These are phyloP conservation scores for Parietaria judaica DNA, from an alignment of 306 rosid species.

Conservation along the genomic window DNA sequence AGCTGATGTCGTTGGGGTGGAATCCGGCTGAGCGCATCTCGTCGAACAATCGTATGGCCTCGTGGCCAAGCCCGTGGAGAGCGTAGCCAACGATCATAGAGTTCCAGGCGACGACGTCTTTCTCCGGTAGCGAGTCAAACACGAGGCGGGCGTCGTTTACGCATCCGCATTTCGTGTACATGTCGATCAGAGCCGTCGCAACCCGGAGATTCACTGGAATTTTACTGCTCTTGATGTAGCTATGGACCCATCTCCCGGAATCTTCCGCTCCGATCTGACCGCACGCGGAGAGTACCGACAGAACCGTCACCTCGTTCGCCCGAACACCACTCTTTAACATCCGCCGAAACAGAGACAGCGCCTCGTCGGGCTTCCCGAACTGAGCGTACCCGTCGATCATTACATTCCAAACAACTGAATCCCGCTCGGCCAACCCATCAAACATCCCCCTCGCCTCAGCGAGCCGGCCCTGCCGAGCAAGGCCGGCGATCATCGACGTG, in stretches of 20 bases:
- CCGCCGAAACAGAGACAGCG: conserved; percentile 46
- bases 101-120: conserved; percentile 73
- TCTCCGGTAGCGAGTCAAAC: conserved; percentile 39
- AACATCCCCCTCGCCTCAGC: conserved; percentile 48
- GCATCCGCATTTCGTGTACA: conserved; percentile 73
- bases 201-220: conserved; percentile 41
- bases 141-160: conserved; percentile 55
- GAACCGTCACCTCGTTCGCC: conserved; percentile 59
- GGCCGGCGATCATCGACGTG: conserved; percentile 62
- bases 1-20: conserved; percentile 50
- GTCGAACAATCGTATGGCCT: conserved; percentile 51
- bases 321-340: conserved; percentile 43
- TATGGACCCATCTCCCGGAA: conserved; percentile 73
- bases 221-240: conserved; percentile 35
- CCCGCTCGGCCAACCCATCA: conserved; percentile 40
- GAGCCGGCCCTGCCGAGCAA: conserved; percentile 47
- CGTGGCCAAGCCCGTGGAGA: conserved; percentile 55
- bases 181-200: conserved; percentile 68
- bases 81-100: conserved; percentile 70
- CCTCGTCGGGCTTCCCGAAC: conserved; percentile 55
- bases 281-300: conserved; percentile 62
- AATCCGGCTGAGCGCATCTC: conserved; percentile 39
- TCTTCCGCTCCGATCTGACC: conserved; percentile 76
- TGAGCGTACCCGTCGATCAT: conserved; percentile 73
- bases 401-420: conserved; percentile 81